These are phyloP conservation scores for Dictyostelium capitatum DNA, from an alignment of 78 protist genomes.

Conservation along the genomic window DNA sequence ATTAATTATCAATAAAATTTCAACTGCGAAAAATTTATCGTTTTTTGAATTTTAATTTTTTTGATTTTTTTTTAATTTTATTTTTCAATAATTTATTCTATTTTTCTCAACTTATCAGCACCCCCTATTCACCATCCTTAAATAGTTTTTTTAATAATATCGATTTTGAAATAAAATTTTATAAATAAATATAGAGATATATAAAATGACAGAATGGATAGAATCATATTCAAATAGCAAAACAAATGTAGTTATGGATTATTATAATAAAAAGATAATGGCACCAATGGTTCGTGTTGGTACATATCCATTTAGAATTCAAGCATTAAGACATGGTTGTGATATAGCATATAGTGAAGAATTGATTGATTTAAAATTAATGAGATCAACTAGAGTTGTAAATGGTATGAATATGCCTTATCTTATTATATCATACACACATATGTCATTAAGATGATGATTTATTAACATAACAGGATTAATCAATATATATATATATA, in stretches of 20 bases:
- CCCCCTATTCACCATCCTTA: no score
- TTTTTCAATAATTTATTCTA: no score
- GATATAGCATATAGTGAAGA: slow-evolving; percentile 80
- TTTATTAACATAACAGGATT: no score
- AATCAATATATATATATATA: background rate
- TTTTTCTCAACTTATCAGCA: no score
- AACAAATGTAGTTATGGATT: slow-evolving; percentile 62
- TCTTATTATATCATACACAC: background rate
- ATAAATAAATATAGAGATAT: no score
- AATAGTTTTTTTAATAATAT: no score
- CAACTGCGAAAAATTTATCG: no score
- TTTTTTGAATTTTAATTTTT: no score
- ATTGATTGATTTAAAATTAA: slow-evolving; percentile 58
- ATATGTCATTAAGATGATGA: background rate
- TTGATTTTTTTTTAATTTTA: no score
- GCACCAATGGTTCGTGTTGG: slow-evolving; percentile 86
- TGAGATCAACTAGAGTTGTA: slow-evolving; percentile 27
- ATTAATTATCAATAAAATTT: no score
- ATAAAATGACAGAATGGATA: background rate
- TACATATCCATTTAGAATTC: slow-evolving; percentile 71
- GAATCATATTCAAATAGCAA: background rate
- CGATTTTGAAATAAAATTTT: no score
- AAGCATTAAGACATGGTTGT: slow-evolving; percentile 62
- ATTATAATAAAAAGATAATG: slow-evolving; percentile 64
- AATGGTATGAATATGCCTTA: slow-evolving; percentile 20